Evolutionary conservation across 805 yeast genomes (phyloP).

Genomic region (Blastobotrys attinorum): DNA sequence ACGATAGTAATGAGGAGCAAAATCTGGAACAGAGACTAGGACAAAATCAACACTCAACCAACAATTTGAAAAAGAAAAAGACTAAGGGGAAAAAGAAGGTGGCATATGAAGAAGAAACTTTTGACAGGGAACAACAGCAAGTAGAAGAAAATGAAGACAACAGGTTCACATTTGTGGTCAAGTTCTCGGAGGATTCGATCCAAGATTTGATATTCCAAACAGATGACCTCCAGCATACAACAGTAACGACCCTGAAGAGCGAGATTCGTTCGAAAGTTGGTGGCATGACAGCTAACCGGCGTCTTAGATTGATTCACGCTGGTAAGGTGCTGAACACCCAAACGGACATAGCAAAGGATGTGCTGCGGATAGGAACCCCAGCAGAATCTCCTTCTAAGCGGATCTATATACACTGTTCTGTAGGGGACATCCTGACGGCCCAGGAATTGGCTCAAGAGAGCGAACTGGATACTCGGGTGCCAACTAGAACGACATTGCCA

Average conservation of each 20-base stretch:
- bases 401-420: slow-evolving; percentile 70
- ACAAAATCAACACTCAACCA: no score
- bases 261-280: slow-evolving; percentile 35
- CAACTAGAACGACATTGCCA: slow-evolving; percentile 46
- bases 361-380: slow-evolving; percentile 26
- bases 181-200: slow-evolving; percentile 39
- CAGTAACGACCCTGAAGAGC: slow-evolving; percentile 35
- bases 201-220: slow-evolving; percentile 36
- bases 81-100: no score
- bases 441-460: slow-evolving; percentile 55
- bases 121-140: no score
- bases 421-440: slow-evolving; percentile 54
- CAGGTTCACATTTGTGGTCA: slow-evolving; percentile 25
- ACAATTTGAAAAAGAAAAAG: no score
- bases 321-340: slow-evolving; percentile 57
- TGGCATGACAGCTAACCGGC: slow-evolving; percentile 32
- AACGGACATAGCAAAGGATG: slow-evolving; percentile 47
- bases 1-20: no score
- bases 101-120: no score
- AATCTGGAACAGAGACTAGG: no score
- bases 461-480: slow-evolving; percentile 44
- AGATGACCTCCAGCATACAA: slow-evolving; percentile 27
- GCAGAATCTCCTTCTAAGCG: slow-evolving; percentile 18
- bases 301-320: slow-evolving; percentile 59
- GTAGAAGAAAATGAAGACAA: background rate